Conservation (phyloP, 2,329 filamentous ascomycete species). For the Sporothrix variecibatus region DNA sequence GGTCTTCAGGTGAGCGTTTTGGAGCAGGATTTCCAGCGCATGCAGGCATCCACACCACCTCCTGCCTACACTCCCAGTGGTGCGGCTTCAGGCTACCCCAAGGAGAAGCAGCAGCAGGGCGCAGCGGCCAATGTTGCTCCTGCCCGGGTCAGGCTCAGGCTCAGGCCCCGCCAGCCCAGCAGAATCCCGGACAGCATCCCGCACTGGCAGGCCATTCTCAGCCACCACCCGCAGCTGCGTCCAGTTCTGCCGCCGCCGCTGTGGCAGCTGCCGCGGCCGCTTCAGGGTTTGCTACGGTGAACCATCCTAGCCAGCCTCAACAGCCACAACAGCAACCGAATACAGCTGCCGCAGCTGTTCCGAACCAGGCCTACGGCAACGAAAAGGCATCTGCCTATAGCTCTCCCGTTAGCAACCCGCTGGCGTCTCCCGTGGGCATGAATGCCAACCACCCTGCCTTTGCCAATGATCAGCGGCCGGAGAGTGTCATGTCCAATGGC, state of each 20-base stretch:
- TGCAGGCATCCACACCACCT: constrained; percentile 82
- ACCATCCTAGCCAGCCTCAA: not conserved
- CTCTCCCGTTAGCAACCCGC: constrained; percentile 33
- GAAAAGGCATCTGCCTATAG: constrained; percentile 33
- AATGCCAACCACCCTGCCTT: constrained; percentile 81
- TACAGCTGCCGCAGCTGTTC: constrained; percentile 21
- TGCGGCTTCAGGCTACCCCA: constrained; percentile 67
- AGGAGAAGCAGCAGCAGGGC: constrained; percentile 67
- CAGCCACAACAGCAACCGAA: constrained; percentile 27
- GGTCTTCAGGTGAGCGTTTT: constrained; percentile 67
- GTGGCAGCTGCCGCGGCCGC: constrained; percentile 31
- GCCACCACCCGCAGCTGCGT: constrained; percentile 23
- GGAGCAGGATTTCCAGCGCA: constrained; percentile 81
- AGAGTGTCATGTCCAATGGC: constrained; percentile 46
- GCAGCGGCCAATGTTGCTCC: constrained; percentile 33
- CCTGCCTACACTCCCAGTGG: constrained; percentile 78
- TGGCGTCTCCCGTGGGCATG: constrained; percentile 54
- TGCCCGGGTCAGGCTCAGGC: not conserved
- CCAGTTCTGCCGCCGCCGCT: constrained; percentile 22
- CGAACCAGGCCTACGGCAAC: constrained; percentile 22
- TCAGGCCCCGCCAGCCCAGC: not conserved
- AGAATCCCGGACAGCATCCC: constrained; percentile 32
- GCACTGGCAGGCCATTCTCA: constrained; percentile 4
- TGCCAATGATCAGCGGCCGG: constrained; percentile 73
- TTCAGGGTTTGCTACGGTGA: constrained; percentile 28